Conservation (phyloP, 1,284 basidiomycete genomes). For the Trichosporon sp. region DNA sequence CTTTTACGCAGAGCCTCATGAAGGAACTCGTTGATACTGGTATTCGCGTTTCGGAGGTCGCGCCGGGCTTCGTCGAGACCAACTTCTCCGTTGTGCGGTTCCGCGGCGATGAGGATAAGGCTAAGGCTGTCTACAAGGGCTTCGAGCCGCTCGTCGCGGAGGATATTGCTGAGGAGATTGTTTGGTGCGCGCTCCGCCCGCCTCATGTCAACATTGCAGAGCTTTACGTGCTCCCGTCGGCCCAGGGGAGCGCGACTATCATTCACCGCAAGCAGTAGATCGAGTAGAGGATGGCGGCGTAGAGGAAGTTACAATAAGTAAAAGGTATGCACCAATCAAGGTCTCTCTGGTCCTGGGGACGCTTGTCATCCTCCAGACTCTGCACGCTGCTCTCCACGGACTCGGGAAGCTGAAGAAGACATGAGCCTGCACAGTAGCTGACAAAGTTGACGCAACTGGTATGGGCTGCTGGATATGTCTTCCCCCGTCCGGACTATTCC, state of each 20-base stretch:
- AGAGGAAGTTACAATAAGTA: neutral
- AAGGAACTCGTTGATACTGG: constrained; percentile 78
- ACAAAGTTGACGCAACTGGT: neutral
- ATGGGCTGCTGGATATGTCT: neutral
- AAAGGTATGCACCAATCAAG: neutral
- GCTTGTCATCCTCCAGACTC: no score
- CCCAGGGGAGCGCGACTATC: constrained; percentile 23
- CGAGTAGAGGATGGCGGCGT: no score
- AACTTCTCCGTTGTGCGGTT: constrained; percentile 73
- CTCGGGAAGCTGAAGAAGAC: no score
- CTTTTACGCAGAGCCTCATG: constrained; percentile 74
- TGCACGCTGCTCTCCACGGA: no score
- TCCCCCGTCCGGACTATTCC: neutral
- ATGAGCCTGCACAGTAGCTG: no score
- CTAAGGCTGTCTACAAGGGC: constrained; percentile 78
- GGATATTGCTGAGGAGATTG: constrained; percentile 91
- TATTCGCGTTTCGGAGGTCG: constrained; percentile 81
- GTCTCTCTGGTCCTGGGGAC: no score
- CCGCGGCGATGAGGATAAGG: constrained; percentile 68
- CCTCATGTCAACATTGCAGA: constrained; percentile 81
- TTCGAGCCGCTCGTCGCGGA: constrained; percentile 67
- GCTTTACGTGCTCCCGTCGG: constrained; percentile 47
- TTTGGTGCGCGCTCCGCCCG: constrained; percentile 84
- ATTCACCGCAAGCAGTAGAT: constrained; percentile 19
- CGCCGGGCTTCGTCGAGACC: constrained; percentile 58